Conservation (phyloP, 116 monocot genomes). For the Cymodocea nodosa region DNA sequence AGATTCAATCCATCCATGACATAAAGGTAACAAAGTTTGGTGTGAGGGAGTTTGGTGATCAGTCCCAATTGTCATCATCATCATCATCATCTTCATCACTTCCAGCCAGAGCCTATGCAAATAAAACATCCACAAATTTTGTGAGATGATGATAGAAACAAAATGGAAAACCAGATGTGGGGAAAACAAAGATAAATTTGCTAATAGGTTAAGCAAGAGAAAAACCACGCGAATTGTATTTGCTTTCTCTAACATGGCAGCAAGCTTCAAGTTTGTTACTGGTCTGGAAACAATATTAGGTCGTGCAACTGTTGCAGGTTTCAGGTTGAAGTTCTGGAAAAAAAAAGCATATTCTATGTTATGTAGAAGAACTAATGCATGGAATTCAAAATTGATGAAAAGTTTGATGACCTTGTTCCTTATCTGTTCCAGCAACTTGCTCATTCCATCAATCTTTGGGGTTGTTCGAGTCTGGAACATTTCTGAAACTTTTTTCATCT, state of each 20-base stretch:
- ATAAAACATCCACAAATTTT: neutral
- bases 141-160: neutral
- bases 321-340: conserved; percentile 64
- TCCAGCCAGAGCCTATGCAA: conserved; percentile 44
- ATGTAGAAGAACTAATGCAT: neutral
- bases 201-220: neutral
- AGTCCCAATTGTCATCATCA: conserved; percentile 11
- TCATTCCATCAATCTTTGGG: conserved; percentile 35
- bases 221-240: conserved; percentile 68
- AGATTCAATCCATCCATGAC: neutral
- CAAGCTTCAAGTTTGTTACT: conserved; percentile 66
- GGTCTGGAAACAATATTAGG: conserved; percentile 39
- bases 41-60: neutral
- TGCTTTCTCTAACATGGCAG: conserved; percentile 91
- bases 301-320: conserved; percentile 41
- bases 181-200: neutral
- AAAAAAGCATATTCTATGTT: neutral
- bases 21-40: neutral
- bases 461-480: conserved; percentile 18
- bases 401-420: conserved; percentile 49
- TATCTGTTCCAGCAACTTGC: conserved; percentile 72
- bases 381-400: neutral
- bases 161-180: neutral
- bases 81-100: conserved; percentile 58
- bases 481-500: conserved; percentile 79